phyloP scores from a whole-genome alignment of 23 red algal species.

The Gracilaria domingensis region DNA sequence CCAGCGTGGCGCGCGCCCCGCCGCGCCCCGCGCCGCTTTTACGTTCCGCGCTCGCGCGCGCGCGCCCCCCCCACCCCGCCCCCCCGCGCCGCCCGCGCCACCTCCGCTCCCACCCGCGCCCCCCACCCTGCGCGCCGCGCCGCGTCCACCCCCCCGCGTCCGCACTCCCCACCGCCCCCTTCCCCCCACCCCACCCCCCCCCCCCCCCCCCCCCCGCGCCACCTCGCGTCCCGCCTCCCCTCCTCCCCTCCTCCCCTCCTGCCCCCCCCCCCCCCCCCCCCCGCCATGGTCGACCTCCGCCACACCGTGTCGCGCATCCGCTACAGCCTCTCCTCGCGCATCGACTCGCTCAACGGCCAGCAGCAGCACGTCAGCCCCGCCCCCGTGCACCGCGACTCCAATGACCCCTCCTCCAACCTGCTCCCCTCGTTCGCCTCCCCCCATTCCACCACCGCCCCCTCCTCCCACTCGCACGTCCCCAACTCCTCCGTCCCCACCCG shows the following conservation, averaged over 20 bases:
- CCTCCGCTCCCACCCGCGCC: too few relatives aligned
- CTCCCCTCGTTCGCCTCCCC: conserved; percentile 11
- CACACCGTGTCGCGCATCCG: conserved; percentile 64
- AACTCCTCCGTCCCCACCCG: neutral
- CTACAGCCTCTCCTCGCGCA: conserved; percentile 58
- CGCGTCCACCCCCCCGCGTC: too few relatives aligned
- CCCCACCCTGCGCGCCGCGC: too few relatives aligned
- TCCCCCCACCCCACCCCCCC: too few relatives aligned
- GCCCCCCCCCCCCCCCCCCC: neutral
- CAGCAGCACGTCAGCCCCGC: neutral
- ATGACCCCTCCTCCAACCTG: neutral
- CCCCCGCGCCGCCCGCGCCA: neutral
- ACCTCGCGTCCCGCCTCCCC: neutral
- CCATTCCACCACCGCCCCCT: neutral
- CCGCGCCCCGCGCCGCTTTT: neutral
- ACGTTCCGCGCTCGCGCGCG: too few relatives aligned
- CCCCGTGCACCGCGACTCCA: neutral
- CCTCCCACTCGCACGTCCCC: conserved; percentile 29
- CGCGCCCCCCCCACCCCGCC: too few relatives aligned
- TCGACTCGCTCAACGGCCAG: conserved; percentile 37
- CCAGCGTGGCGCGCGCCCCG: neutral
- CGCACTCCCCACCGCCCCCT: too few relatives aligned
- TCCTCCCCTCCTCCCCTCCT: neutral
- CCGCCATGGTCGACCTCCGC: conserved; percentile 52
- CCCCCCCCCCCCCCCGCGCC: neutral